Evolutionary conservation across 2,329 filamentous ascomycete species (phyloP), one percentile per base, ranked within the genome.

Genomic region (Thelonectria olida): DNA sequence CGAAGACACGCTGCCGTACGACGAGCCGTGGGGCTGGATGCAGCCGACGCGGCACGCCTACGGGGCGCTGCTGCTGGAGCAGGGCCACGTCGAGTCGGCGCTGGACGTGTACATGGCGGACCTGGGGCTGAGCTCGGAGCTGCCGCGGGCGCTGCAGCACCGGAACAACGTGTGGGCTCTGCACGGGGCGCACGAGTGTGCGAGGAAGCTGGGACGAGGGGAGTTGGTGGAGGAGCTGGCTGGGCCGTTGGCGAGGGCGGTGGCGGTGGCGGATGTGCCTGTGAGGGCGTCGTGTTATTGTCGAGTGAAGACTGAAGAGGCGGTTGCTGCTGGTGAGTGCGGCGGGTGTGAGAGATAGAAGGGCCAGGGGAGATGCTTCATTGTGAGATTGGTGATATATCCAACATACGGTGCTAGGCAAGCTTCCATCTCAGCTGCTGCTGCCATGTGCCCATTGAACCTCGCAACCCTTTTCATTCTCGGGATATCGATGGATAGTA

Each of bases 11-110:
- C 80, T 93, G 15, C 87, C 86, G 0, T 93, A 91, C 65, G 88
- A 90, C 50, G 90, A 93, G 73, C 90, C 90, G 0, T 92, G 90
- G 90, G 88, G 88, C 0, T 93, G 90, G 90, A 92, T 93, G 90
- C 89, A 91, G 71, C 90, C 90, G 0, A 85, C 87, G 0, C 81
- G 90, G 4, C 90, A 93, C 74, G 90, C 90, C 0, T 89, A 89
- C 58, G 90, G 88, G 1, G 90, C 90, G 0, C 79, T 93, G 3
- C 73, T 92, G 36, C 79, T 92, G 7, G 90, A 93, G 71, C 89
- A 90, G 69, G 87, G 84, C 0, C 79, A 77, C 20, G 78, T 85
- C 1, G 81, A 84, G 34, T 79, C 89, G 52, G 88, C 88, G 0
- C 75, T 81, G 4, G 78, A 72, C 0, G 82, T 88, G 1, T 91